Percentiles rank a stretch among this genome's conserved stretches.
Conservation (phyloP, 2,329 filamentous ascomycete genomes). For the Penicillium verrucosum region DNA sequence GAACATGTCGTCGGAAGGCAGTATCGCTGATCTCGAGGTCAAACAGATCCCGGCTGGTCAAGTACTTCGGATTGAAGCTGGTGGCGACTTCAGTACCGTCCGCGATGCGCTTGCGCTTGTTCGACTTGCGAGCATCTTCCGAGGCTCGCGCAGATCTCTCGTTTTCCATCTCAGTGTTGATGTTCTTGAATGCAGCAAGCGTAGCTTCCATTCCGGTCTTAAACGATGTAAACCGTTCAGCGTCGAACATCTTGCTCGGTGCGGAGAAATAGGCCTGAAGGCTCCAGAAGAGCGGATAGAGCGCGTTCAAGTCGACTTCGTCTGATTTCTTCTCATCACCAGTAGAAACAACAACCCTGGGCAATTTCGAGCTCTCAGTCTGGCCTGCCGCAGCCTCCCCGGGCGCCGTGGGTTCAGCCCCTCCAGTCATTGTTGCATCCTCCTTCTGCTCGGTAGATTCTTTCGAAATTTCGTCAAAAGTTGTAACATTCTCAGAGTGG, state of each 20-base stretch:
- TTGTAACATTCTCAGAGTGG: conserved; percentile 90
- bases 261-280: conserved; percentile 90
- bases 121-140: conserved; percentile 62
- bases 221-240: conserved; percentile 63
- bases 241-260: conserved; percentile 75
- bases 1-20: conserved; percentile 87
- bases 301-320: conserved; percentile 63
- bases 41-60: conserved; percentile 96
- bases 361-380: conserved; percentile 17
- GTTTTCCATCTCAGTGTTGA: conserved; percentile 67
- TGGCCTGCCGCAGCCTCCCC: conserved; percentile 29
- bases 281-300: conserved; percentile 94
- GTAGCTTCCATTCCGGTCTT: conserved; percentile 62
- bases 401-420: conserved; percentile 34
- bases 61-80: conserved; percentile 93
- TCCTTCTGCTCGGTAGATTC: conserved; percentile 44
- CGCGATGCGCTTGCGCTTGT: conserved; percentile 67
- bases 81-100: conserved; percentile 63
- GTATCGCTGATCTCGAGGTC: conserved; percentile 94
- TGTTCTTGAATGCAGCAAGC: conserved; percentile 70
- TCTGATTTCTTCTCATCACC: conserved; percentile 19
- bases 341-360: conserved; percentile 28
- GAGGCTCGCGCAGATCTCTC: conserved; percentile 54
- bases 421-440: conserved; percentile 61
- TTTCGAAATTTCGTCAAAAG: conserved; percentile 62